Conservation (phyloP, 164 flowering plant species). For the Dillenia turbinata region DNA sequence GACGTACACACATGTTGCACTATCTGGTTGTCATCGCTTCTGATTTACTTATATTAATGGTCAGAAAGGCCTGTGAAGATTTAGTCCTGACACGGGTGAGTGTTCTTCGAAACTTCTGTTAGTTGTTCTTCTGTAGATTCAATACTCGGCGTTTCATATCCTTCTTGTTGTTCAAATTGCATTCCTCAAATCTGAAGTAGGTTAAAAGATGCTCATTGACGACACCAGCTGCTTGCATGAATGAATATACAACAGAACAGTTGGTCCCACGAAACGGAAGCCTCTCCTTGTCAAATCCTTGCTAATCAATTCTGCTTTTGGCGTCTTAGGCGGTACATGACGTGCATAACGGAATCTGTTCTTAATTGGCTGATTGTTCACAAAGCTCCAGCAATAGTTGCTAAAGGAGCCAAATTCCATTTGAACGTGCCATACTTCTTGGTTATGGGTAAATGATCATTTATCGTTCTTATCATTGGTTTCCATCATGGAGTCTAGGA, state of each 20-base stretch:
- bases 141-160: constrained; percentile 17
- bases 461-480: no score
- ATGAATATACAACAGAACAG: constrained; percentile 71
- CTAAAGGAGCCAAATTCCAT: constrained; percentile 79
- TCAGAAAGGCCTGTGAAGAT: neutral
- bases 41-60: no score
- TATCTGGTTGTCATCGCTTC: no score
- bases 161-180: constrained; percentile 22
- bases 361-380: constrained; percentile 59
- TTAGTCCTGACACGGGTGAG: constrained; percentile 19
- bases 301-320: constrained; percentile 82
- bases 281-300: constrained; percentile 84
- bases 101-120: constrained; percentile 19
- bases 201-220: constrained; percentile 73
- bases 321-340: constrained; percentile 81
- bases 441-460: neutral
- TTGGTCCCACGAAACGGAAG: constrained; percentile 81
- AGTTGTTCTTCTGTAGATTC: constrained; percentile 18
- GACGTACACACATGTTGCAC: no score
- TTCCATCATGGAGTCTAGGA: no score
- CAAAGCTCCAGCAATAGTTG: constrained; percentile 81
- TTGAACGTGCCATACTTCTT: constrained; percentile 46
- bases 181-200: constrained; percentile 73
- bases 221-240: constrained; percentile 85
- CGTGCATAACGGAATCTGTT: constrained; percentile 64